A percentile compares a stretch with the other conserved stretches of the same genome.
Evolutionary conservation across 176 grass and related monocot species (phyloP).

Genomic region (Chloris gayana): DNA sequence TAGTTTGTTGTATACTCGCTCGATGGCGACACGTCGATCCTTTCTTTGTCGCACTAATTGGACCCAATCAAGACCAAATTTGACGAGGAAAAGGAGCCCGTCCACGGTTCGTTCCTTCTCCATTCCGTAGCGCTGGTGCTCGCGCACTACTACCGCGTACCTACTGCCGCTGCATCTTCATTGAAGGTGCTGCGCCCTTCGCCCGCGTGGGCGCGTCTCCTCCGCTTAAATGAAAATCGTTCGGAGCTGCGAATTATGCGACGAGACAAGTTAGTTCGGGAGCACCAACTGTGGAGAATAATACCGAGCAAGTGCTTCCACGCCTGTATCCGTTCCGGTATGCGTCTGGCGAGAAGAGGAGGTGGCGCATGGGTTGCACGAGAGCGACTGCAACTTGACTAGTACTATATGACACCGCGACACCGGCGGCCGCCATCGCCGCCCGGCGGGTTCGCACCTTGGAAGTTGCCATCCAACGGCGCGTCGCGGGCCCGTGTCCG

Average conservation of each 20-base stretch:
- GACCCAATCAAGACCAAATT: not conserved
- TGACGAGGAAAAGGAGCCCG: not conserved
- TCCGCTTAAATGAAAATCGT: conserved; percentile 2
- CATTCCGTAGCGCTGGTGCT: not conserved
- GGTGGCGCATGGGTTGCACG: not conserved
- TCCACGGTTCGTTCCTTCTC: not conserved
- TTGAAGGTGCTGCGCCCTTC: not conserved
- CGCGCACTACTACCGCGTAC: not conserved
- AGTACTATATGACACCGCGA: not conserved
- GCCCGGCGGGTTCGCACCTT: conserved; percentile 3
- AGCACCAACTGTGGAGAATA: not conserved
- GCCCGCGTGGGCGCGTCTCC: not conserved
- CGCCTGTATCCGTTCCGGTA: not conserved
- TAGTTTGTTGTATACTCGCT: not conserved
- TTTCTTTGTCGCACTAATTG: not conserved
- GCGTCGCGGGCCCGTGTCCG: not conserved
- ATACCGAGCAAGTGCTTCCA: not conserved
- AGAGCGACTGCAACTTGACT: conserved; percentile 6
- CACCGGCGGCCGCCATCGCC: not conserved
- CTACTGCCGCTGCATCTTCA: not conserved
- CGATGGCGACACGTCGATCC: not conserved
- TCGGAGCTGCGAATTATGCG: not conserved
- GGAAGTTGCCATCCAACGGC: not conserved
- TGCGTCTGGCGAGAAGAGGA: not conserved
- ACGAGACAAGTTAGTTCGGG: not conserved